Percentiles rank a stretch among this genome's conserved stretches.
These are phyloP conservation scores for Solanum ossicruentum DNA, from an alignment of 257 asterid genomes.

Conservation along the genomic window DNA sequence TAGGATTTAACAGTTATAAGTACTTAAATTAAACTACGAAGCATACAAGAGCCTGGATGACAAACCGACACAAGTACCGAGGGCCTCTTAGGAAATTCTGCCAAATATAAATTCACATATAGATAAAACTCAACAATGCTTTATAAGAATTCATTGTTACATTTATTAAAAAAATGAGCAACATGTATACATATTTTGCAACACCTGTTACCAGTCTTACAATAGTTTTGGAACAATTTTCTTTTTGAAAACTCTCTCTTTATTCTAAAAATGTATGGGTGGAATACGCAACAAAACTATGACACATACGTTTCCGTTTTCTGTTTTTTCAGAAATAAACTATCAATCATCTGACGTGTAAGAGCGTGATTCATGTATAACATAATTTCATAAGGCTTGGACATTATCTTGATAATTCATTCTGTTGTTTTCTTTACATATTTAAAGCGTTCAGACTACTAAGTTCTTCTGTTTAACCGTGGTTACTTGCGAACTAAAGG, in stretches of 20 bases:
- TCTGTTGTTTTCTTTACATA: neutral
- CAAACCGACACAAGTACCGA: neutral
- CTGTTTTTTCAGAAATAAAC: neutral
- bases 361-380: neutral
- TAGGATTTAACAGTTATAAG: neutral
- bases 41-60: neutral
- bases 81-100: neutral
- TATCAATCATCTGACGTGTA: neutral
- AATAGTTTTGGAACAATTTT: neutral
- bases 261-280: neutral
- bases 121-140: neutral
- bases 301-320: neutral
- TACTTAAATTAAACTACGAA: neutral
- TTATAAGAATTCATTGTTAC: neutral
- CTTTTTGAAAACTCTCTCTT: neutral
- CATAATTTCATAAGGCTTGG: neutral
- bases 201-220: neutral
- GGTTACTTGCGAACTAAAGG: neutral
- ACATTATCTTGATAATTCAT: neutral
- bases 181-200: neutral
- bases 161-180: neutral
- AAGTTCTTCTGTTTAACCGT: neutral
- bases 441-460: neutral
- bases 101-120: neutral
- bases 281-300: neutral